phyloP scores from a whole-genome alignment of 768 basidiomycete genomes.

The Gloeostereum incarnatum region DNA sequence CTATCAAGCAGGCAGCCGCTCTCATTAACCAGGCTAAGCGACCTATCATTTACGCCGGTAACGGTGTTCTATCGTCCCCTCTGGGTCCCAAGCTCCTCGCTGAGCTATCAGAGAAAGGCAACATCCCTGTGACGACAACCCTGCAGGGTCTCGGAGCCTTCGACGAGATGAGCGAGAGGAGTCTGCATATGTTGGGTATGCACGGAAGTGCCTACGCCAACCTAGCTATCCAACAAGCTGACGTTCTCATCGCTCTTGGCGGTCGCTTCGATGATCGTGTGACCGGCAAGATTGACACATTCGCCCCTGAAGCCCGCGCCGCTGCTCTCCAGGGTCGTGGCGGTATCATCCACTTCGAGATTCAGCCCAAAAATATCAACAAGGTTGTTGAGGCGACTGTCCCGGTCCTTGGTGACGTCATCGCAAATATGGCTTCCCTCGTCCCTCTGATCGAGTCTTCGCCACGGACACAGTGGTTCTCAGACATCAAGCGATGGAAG shows the following conservation, averaged over 20 bases:
- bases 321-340: constrained; percentile 83
- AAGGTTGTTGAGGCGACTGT: constrained; percentile 95
- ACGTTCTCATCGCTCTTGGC: constrained; percentile 96
- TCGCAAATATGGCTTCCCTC: constrained; percentile 70
- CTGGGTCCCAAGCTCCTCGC: constrained; percentile 77
- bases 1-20: constrained; percentile 76
- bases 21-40: constrained; percentile 89
- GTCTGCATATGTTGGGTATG: constrained; percentile 98
- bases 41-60: constrained; percentile 90
- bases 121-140: constrained; percentile 96
- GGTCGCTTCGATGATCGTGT: constrained; percentile 98
- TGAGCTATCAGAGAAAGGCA: constrained; percentile 71
- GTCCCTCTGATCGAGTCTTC: constrained; percentile 66
- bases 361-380: constrained; percentile 98
- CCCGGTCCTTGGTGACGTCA: constrained; percentile 90
- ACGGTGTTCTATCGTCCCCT: constrained; percentile 78
- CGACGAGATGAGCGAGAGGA: constrained; percentile 81
- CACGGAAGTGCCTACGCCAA: constrained; percentile 98
- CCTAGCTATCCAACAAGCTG: constrained; percentile 94
- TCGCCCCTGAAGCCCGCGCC: constrained; percentile 84
- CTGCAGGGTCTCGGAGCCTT: constrained; percentile 93
- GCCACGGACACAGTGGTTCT: constrained; percentile 75
- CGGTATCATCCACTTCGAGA: constrained; percentile 99
- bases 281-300: constrained; percentile 81
- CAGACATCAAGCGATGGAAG: constrained; percentile 81